Percentiles rank a stretch among this genome's conserved stretches.
These are phyloP conservation scores for Coniferiporia weirii DNA, from an alignment of 1,284 basidiomycete genomes.

Conservation along the genomic window DNA sequence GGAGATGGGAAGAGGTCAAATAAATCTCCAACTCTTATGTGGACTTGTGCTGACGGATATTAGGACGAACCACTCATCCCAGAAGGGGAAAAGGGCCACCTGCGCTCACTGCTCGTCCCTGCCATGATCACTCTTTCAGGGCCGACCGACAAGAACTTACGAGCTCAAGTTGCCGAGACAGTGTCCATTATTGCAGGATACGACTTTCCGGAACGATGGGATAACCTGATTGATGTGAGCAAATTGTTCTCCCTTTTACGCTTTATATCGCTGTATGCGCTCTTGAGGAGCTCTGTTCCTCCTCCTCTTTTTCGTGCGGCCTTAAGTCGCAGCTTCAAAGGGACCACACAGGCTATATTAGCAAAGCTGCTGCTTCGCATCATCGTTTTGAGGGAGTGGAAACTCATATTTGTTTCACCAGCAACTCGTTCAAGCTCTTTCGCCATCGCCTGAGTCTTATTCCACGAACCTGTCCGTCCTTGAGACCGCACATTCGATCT, in stretches of 20 bases:
- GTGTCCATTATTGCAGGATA: constrained; percentile 82
- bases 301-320: background rate
- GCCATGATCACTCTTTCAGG: constrained; percentile 76
- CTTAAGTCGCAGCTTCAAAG: no score
- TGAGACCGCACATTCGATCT: constrained; percentile 94
- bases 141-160: constrained; percentile 59
- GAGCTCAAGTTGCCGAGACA: constrained; percentile 85
- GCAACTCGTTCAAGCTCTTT: constrained; percentile 64
- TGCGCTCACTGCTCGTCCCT: constrained; percentile 70
- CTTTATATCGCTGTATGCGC: background rate
- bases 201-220: constrained; percentile 86
- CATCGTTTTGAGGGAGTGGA: no score
- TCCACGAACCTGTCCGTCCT: constrained; percentile 82
- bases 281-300: background rate
- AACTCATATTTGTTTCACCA: constrained; percentile 27
- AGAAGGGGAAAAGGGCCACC: constrained; percentile 59
- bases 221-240: constrained; percentile 79
- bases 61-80: constrained; percentile 62
- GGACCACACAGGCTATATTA: no score
- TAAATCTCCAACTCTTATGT: background rate
- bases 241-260: background rate
- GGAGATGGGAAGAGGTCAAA: constrained; percentile 82
- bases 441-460: constrained; percentile 74
- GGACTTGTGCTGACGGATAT: background rate
- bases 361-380: no score